Percentiles rank a stretch among this genome's conserved stretches.
Evolutionary conservation across 2,329 filamentous ascomycete genomes (phyloP).

Genomic region (Periglandula ipomoeae): DNA sequence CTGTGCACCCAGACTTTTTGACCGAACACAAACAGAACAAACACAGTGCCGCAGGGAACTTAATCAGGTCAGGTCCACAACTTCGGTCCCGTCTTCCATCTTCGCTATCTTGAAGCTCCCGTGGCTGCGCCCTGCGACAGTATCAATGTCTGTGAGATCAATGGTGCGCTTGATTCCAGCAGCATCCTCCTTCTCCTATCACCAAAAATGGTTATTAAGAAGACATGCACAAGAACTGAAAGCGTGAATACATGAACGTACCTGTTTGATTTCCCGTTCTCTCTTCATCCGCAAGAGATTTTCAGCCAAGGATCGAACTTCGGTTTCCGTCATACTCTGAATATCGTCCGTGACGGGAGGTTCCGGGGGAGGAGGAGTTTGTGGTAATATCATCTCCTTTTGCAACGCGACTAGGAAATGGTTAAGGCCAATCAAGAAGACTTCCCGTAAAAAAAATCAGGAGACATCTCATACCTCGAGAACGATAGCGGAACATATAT

Average conservation of each 20-base stretch:
- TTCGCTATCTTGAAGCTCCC: background rate
- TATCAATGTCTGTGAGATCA: constrained; percentile 8
- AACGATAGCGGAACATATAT: constrained; percentile 15
- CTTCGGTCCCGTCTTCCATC: background rate
- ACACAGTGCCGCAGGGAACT: background rate
- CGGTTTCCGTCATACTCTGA: constrained; percentile 7
- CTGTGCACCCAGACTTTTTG: too few species aligned
- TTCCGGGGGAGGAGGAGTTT: constrained; percentile 4
- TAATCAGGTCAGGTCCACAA: constrained; percentile 4
- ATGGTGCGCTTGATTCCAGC: constrained; percentile 2
- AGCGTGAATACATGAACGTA: too few species aligned
- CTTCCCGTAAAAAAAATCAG: background rate
- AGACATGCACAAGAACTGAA: too few species aligned
- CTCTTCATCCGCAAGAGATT: constrained; percentile 11
- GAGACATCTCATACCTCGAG: constrained; percentile 11
- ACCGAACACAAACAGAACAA: background rate
- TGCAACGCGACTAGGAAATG: constrained; percentile 13
- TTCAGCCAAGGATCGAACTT: constrained; percentile 14
- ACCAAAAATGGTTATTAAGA: too few species aligned
- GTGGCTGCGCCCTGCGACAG: background rate
- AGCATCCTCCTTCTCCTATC: background rate
- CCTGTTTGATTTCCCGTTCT: background rate
- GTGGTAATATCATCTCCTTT: constrained; percentile 15
- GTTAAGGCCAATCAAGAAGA: background rate
- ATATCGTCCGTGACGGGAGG: constrained; percentile 1